phyloP scores from a whole-genome alignment of 2,329 filamentous ascomycete species.

The Diaporthe ilicicola region DNA sequence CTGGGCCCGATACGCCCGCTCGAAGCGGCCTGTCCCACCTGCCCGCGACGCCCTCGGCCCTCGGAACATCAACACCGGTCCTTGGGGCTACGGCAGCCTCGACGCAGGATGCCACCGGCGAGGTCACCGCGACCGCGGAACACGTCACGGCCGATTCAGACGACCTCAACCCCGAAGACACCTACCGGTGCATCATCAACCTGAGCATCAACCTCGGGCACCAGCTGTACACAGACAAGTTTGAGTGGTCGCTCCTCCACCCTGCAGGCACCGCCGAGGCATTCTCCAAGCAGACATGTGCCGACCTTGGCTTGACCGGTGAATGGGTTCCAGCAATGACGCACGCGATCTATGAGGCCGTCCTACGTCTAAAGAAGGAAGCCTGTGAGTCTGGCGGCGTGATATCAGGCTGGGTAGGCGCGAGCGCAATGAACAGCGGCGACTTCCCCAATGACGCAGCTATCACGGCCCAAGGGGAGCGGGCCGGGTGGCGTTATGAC shows the following conservation, averaged over 20 bases:
- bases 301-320: conserved; percentile 85
- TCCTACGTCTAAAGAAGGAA: conserved; percentile 92
- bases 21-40: conserved; percentile 59
- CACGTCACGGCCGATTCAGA: conserved; percentile 72
- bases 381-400: conserved; percentile 91
- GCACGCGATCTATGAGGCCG: conserved; percentile 96
- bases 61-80: conserved; percentile 26
- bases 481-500: conserved; percentile 93
- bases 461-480: conserved; percentile 40
- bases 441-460: conserved; percentile 92
- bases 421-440: conserved; percentile 55
- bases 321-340: conserved; percentile 96
- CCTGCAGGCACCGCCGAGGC: conserved; percentile 90
- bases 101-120: conserved; percentile 35
- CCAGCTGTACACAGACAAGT: conserved; percentile 93
- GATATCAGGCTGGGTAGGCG: conserved; percentile 70
- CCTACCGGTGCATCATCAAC: conserved; percentile 90
- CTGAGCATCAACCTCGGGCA: conserved; percentile 93
- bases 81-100: conserved; percentile 14
- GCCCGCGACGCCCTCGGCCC: conserved; percentile 51
- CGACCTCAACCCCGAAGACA: conserved; percentile 89
- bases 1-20: conserved; percentile 64
- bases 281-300: conserved; percentile 92
- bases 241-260: conserved; percentile 95
- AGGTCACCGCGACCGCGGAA: conserved; percentile 76